Evolutionary conservation across 208 protist species (phyloP), one percentile per base, ranked within the genome.

Genomic region (Leishmania aethiopica): DNA sequence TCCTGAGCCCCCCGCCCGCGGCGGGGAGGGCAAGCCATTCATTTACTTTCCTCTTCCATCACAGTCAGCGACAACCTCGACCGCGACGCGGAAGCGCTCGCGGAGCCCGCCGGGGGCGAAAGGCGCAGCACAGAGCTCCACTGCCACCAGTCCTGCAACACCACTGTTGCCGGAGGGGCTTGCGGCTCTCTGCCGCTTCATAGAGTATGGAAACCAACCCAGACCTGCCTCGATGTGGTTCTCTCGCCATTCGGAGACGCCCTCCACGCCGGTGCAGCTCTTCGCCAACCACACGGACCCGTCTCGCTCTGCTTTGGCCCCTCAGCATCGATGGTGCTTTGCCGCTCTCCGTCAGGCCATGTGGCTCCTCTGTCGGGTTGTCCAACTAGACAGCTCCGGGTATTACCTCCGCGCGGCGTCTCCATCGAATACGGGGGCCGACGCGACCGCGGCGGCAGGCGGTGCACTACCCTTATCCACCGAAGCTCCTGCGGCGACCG

Each of bases 351-450:
- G 88, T 0, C 88, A 89, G 37, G 87, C 89, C 6, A 84, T 93
- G 42, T 88, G 89, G 35, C 82, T 95, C 11, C 83, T 96, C 64
- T 91, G 91, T 67, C 85, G 88, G 40, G 72, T 95, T 5, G 79
- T 89, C 15, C 84, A 77, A 1, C 82, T 86, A 4, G 93, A 96
- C 79, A 88, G 83, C 25, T 47, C 81, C 25, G 55, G 79, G 2
- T 42, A 69, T 37, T 94, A 89, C 62, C 75, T 93, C 4, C 73
- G 72, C 40, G 42, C 66, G 1, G 8, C 49, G n/a, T 79, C 42
- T 3, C 42, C 77, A 47, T 85, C 85, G 32, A 49, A 70, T 3
- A 22, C 19, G 0, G 37, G 4, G 15, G 71, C 49, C 1, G 70
- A 25, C n/a, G 13, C 72, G 35, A 35, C 40, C 4, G 73, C 17